These are phyloP conservation scores for Apiosordaria backusii DNA, from an alignment of 495 filamentous ascomycete genomes.

Conservation along the genomic window DNA sequence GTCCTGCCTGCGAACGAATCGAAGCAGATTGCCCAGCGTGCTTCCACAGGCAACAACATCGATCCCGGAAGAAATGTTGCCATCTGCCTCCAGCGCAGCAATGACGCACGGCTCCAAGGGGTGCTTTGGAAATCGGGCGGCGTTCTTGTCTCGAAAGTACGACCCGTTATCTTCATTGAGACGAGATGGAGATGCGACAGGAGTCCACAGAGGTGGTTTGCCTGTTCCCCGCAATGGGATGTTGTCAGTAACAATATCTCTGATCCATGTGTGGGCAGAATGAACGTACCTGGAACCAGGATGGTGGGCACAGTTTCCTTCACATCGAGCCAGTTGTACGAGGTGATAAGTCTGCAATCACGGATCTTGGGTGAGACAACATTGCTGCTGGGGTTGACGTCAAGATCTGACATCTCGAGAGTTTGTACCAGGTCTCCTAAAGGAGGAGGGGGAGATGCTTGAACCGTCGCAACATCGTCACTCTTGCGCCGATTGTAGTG, in stretches of 20 bases:
- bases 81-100: slow-evolving; percentile 26
- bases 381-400: not conserved
- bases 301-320: slow-evolving; percentile 7
- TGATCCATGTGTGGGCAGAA: not conserved
- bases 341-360: slow-evolving; percentile 9
- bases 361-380: slow-evolving; percentile 5
- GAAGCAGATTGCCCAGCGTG: slow-evolving; percentile 52
- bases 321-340: slow-evolving; percentile 28
- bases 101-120: slow-evolving; percentile 58
- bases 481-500: not conserved
- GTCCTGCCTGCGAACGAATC: slow-evolving; percentile 48
- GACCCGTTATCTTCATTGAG: slow-evolving; percentile 50
- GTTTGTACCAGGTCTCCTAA: slow-evolving; percentile 27
- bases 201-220: slow-evolving; percentile 57
- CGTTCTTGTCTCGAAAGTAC: slow-evolving; percentile 62
- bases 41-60: slow-evolving; percentile 62
- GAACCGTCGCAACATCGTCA: not conserved
- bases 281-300: slow-evolving; percentile 23
- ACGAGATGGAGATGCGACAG: slow-evolving; percentile 33
- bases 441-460: not conserved
- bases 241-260: not conserved
- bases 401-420: slow-evolving; percentile 9
- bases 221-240: slow-evolving; percentile 33
- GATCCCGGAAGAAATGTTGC: slow-evolving; percentile 32
- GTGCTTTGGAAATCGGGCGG: slow-evolving; percentile 52